Conservation (phyloP, 148 eudicot species). For the Heliosperma pusillum region DNA sequence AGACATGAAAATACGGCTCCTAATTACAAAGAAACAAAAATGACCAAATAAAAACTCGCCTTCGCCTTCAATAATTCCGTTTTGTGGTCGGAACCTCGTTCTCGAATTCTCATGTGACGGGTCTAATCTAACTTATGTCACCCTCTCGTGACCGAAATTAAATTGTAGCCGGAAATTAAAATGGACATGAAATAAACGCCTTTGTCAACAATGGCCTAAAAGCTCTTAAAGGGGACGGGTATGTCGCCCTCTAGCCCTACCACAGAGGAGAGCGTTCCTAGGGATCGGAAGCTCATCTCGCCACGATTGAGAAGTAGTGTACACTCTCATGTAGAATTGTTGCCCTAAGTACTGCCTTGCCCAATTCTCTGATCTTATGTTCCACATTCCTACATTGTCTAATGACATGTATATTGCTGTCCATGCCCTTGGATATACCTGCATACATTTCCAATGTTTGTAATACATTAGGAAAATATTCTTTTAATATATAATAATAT, state of each 20-base stretch:
- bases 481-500: too few relatives aligned
- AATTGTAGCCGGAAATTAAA: neutral
- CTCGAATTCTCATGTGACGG: constrained; percentile 9
- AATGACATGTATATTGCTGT: constrained; percentile 75
- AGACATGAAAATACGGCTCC: constrained; percentile 18
- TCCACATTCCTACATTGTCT: constrained; percentile 96
- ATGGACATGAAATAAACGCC: too few relatives aligned
- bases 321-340: constrained; percentile 81
- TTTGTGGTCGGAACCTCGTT: neutral
- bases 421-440: constrained; percentile 91
- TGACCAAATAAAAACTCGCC: neutral
- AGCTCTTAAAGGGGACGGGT: constrained; percentile 55
- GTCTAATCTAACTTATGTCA: constrained; percentile 34
- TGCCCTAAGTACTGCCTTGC: constrained; percentile 84
- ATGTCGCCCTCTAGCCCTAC: constrained; percentile 67
- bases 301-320: constrained; percentile 50
- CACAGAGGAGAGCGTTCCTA: constrained; percentile 85
- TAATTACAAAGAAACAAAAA: constrained; percentile 19
- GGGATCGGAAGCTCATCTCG: constrained; percentile 87
- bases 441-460: constrained; percentile 15
- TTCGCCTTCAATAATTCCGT: neutral
- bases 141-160: constrained; percentile 57
- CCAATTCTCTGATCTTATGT: constrained; percentile 89
- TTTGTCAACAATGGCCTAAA: neutral
- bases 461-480: too few relatives aligned